Percentiles rank a stretch among this genome's conserved stretches.
Evolutionary conservation across 208 protist genomes (phyloP).

Genomic region (Naegleria lovaniensis): DNA sequence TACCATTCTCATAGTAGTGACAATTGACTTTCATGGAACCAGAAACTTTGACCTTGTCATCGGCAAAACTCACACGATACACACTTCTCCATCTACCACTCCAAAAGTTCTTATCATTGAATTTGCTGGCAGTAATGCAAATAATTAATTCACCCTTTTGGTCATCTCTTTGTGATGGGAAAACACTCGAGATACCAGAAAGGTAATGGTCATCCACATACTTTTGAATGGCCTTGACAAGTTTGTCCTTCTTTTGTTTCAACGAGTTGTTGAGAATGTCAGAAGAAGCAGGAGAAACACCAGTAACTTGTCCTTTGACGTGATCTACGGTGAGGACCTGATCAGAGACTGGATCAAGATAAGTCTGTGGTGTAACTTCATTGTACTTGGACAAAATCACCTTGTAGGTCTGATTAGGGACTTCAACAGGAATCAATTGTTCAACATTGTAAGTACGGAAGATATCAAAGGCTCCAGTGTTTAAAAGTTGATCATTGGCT

Average conservation of each 20-base stretch:
- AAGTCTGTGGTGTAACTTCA: neutral
- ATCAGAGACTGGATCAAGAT: neutral
- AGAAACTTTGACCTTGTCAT: slow-evolving; percentile 4
- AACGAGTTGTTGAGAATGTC: neutral
- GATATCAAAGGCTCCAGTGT: slow-evolving; percentile 17
- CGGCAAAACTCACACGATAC: neutral
- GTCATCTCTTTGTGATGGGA: neutral
- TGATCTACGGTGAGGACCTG: neutral
- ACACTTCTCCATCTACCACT: slow-evolving; percentile 34
- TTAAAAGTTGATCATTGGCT: neutral
- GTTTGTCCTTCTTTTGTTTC: neutral
- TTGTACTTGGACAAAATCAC: slow-evolving; percentile 1
- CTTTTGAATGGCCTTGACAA: neutral
- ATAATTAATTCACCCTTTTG: slow-evolving; percentile 25
- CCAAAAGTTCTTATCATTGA: slow-evolving; percentile 35
- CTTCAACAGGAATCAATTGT: slow-evolving; percentile 31
- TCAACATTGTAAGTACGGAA: slow-evolving; percentile 28
- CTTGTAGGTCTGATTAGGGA: neutral
- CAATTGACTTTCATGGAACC: slow-evolving; percentile 34
- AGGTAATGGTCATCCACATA: slow-evolving; percentile 20
- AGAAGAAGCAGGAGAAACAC: neutral
- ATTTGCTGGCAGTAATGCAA: slow-evolving; percentile 32
- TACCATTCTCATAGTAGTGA: slow-evolving; percentile 43
- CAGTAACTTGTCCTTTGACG: neutral
- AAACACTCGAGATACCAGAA: neutral